Evolutionary conservation across 2,329 filamentous ascomycete genomes (phyloP).

Genomic region (Talaromyces albobiverticillius): DNA sequence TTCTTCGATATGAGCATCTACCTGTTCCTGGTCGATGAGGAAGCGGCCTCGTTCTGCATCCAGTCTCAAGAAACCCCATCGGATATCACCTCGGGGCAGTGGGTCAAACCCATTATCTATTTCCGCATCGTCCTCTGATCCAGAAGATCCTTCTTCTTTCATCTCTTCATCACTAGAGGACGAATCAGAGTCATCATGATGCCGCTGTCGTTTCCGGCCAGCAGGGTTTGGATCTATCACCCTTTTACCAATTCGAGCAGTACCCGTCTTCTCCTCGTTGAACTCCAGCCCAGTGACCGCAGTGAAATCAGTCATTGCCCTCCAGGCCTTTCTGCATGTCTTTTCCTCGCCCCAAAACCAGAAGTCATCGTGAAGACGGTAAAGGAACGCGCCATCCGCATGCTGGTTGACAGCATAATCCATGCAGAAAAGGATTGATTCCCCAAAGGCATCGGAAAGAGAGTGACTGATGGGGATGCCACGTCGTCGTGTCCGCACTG

Average conservation of each 20-base stretch:
- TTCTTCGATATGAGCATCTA: constrained; percentile 59
- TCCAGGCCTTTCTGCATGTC: constrained; percentile 58
- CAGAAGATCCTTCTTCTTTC: neutral
- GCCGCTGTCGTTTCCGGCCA: neutral
- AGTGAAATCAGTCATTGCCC: constrained; percentile 55
- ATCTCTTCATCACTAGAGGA: constrained; percentile 4
- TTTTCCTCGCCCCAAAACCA: constrained; percentile 64
- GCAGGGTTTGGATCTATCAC: constrained; percentile 14
- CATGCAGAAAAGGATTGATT: constrained; percentile 61
- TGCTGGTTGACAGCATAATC: constrained; percentile 62
- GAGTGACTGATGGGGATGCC: constrained; percentile 61
- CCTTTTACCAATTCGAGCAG: constrained; percentile 39
- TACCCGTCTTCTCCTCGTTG: constrained; percentile 59
- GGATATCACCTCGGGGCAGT: constrained; percentile 54
- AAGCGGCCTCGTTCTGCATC: constrained; percentile 54
- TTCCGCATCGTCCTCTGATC: constrained; percentile 6
- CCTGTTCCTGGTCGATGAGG: constrained; percentile 57
- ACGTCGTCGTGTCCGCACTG: constrained; percentile 48
- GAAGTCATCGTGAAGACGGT: constrained; percentile 63
- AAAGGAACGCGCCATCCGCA: constrained; percentile 54
- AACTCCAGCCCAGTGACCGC: constrained; percentile 56
- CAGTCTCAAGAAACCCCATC: constrained; percentile 60
- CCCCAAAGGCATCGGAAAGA: constrained; percentile 59
- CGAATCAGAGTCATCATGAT: neutral
- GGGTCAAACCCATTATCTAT: constrained; percentile 14